Evolutionary conservation across 2,329 filamentous ascomycete species (phyloP).

Genomic region (Botrytis cinerea): DNA sequence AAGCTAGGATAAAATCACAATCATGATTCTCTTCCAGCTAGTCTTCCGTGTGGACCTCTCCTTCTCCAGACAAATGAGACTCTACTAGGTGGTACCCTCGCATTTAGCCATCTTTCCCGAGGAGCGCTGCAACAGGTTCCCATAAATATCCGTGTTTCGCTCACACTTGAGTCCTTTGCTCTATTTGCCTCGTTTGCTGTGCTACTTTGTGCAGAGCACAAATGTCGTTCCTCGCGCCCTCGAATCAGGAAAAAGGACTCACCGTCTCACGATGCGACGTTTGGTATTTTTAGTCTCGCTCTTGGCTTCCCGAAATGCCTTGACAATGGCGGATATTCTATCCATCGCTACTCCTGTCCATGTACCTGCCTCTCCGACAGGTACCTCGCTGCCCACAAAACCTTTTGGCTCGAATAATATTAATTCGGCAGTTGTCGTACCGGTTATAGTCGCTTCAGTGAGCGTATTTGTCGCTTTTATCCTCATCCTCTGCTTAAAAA

Average conservation of each 20-base stretch:
- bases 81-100: background rate
- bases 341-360: constrained; percentile 8
- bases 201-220: constrained; percentile 2
- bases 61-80: constrained; percentile 15
- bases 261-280: constrained; percentile 18
- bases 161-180: background rate
- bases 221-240: constrained; percentile 22
- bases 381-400: background rate
- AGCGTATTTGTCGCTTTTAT: constrained; percentile 21
- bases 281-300: constrained; percentile 1
- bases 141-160: constrained; percentile 22
- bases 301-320: constrained; percentile 7
- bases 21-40: background rate
- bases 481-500: constrained; percentile 20
- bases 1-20: background rate
- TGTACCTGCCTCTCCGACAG: constrained; percentile 6
- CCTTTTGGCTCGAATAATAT: constrained; percentile 10
- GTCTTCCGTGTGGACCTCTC: constrained; percentile 12
- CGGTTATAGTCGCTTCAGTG: constrained; percentile 21
- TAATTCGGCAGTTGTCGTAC: constrained; percentile 18
- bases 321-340: constrained; percentile 18
- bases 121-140: background rate
- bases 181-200: background rate
- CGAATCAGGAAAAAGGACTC: constrained; percentile 14
- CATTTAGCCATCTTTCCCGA: constrained; percentile 22